Evolutionary conservation across 805 yeast species (phyloP).

Genomic region (Saccharomycopsis guyanensis): DNA sequence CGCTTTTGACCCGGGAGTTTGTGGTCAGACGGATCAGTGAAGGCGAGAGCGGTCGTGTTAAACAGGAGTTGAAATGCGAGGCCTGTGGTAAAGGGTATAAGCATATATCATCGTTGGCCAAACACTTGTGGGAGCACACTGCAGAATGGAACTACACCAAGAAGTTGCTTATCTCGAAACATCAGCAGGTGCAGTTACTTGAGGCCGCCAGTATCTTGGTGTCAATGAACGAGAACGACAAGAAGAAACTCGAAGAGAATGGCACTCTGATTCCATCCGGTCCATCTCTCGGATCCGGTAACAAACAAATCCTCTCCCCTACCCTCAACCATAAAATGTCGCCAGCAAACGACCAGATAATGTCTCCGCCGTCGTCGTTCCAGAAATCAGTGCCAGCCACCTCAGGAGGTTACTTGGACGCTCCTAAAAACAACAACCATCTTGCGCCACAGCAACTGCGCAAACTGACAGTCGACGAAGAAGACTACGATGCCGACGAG

Average conservation of each 20-base stretch:
- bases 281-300: neutral
- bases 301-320: too few species aligned
- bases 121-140: slow-evolving; percentile 90
- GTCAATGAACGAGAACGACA: slow-evolving; percentile 49
- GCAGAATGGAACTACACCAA: slow-evolving; percentile 91
- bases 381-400: neutral
- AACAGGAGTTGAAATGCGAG: slow-evolving; percentile 80
- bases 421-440: slow-evolving; percentile 3
- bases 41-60: slow-evolving; percentile 78
- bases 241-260: neutral
- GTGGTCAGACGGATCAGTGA: slow-evolving; percentile 79
- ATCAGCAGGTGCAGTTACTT: slow-evolving; percentile 77
- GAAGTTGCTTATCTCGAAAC: slow-evolving; percentile 72
- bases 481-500: slow-evolving; percentile 12
- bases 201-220: slow-evolving; percentile 75
- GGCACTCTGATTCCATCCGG: neutral
- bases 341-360: neutral
- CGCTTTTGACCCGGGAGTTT: slow-evolving; percentile 51
- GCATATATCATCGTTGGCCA: slow-evolving; percentile 80
- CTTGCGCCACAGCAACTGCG: neutral
- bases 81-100: slow-evolving; percentile 90
- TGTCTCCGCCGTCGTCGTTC: neutral
- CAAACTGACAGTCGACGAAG: neutral
- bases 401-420: slow-evolving; percentile 9
- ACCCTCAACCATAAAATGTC: neutral